Base-by-base conservation (phyloP, 306 rosid genomes). In the Cucurbita moschata region DNA sequence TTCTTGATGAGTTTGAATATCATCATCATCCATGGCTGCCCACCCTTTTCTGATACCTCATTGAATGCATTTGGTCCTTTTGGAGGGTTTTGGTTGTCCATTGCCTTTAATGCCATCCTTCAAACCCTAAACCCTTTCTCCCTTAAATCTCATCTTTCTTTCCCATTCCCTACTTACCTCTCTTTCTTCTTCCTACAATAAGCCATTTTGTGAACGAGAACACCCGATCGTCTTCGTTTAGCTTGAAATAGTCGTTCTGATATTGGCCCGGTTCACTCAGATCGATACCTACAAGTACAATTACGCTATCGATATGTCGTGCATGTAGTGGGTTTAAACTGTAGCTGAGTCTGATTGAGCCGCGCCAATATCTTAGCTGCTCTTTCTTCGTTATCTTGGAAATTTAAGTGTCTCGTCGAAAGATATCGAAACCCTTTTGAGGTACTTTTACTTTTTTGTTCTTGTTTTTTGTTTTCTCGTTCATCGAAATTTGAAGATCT, bases 221-320 rank as follows among this genome's bases (percentile, higher is more conserved):
- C 10, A 6, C 44, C 8, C 1, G 8, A 8, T 40, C 44, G 44
- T 40, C 44, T 43, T 8, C 2, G 6, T 63, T 63, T 61, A 39
- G 15, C 71, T 46, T 67, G 81, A 71, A 71, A 77, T 58, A 71
- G 77, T 6, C 52, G 35, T 55, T 71, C 5, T 44, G 76, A 49
- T 77, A 60, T 77, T 77, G 80, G 76, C 54, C 71, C 76, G 71
- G 80, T 59, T 77, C 81, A 77, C 72, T 77, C 81, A 71, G 77
- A 71, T 71, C 26, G 15, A 11, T 70, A 70, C 16, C 55, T 4
- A 1, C 13, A 30, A 23, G 0, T 3, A 0, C 7, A 0, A 1
- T n/a, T 3, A 4, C 8, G 0, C 10, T 1, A 16, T 3, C 15
- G 0, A 5, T 10, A 10, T 0, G 64, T 12, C 18, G 3, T 12